Percentiles rank a stretch among this genome's conserved stretches.
Evolutionary conservation across 1,284 basidiomycete genomes (phyloP).

Genomic region (Pascua sp.): DNA sequence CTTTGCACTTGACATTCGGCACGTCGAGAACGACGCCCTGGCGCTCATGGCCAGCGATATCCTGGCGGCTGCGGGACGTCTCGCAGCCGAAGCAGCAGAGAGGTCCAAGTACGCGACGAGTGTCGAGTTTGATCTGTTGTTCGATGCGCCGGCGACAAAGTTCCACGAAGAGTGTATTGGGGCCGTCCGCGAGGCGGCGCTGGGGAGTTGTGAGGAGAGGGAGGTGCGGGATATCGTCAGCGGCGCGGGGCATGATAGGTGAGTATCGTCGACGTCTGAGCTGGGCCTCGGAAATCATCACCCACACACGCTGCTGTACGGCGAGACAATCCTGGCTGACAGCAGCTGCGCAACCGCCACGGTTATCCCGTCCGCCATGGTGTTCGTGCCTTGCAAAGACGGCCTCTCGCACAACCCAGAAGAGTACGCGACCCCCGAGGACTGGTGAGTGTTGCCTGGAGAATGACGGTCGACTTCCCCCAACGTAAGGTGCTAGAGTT

Average conservation of each 20-base stretch:
- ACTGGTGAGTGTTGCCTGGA: constrained; percentile 2
- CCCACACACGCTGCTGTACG: no score
- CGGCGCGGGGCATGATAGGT: constrained; percentile 29
- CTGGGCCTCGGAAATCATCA: no score
- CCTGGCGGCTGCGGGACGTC: constrained; percentile 1
- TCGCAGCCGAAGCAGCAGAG: constrained; percentile 4
- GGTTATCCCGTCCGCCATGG: constrained; percentile 31
- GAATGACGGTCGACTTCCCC: no score
- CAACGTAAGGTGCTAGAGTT: no score
- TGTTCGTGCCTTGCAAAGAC: constrained; percentile 31
- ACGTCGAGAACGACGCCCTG: constrained; percentile 15
- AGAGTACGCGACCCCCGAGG: constrained; percentile 28
- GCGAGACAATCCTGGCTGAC: background rate
- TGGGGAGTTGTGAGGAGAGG: background rate
- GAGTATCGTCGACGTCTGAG: background rate
- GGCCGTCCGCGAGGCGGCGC: constrained; percentile 10
- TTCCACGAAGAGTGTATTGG: constrained; percentile 12
- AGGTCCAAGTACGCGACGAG: constrained; percentile 6
- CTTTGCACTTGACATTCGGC: constrained; percentile 27
- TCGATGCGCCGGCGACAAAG: constrained; percentile 10
- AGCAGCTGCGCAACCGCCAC: constrained; percentile 11
- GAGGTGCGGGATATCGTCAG: constrained; percentile 9
- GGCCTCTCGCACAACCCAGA: constrained; percentile 29
- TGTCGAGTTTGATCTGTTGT: constrained; percentile 7
- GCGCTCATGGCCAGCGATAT: constrained; percentile 14